Conservation (phyloP, 306 rosid genomes). For the Cicer chorassanicum region DNA sequence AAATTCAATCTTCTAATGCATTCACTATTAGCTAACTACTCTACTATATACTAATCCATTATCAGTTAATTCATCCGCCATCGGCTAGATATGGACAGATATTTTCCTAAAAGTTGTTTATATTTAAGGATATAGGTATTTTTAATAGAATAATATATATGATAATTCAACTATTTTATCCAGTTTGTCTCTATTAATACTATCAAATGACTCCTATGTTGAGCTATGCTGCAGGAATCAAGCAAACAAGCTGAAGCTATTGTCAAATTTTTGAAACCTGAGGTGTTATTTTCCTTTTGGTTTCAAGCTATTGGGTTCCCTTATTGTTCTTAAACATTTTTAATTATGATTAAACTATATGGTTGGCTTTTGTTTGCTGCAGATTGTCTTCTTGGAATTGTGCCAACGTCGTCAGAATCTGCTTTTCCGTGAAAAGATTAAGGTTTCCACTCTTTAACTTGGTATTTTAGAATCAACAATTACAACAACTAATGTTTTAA, state of each 20-base stretch:
- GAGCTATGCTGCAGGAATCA: conserved; percentile 66
- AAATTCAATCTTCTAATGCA: no score
- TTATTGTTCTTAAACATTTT: conserved; percentile 18
- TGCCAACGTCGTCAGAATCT: conserved; percentile 72
- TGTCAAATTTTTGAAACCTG: conserved; percentile 77
- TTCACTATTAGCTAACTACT: no score
- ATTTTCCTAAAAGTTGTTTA: no score
- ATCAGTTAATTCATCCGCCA: no score
- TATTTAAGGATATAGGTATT: no score
- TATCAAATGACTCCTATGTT: not conserved
- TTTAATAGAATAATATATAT: no score
- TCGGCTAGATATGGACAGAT: no score
- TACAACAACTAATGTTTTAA: no score
- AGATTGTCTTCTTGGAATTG: conserved; percentile 92
- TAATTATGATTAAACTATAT: conserved; percentile 19
- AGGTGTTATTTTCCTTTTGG: conserved; percentile 56
- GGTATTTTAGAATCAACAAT: not conserved
- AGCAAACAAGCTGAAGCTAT: conserved; percentile 81
- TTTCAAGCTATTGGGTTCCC: conserved; percentile 17
- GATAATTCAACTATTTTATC: no score
- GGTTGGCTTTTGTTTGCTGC: conserved; percentile 45
- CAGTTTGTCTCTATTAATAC: no score
- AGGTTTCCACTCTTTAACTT: conserved; percentile 55
- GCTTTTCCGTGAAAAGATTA: conserved; percentile 70
- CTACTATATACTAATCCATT: no score